Conservation (phyloP, 2,329 filamentous ascomycete genomes). For the Colletotrichum zoysiae region DNA sequence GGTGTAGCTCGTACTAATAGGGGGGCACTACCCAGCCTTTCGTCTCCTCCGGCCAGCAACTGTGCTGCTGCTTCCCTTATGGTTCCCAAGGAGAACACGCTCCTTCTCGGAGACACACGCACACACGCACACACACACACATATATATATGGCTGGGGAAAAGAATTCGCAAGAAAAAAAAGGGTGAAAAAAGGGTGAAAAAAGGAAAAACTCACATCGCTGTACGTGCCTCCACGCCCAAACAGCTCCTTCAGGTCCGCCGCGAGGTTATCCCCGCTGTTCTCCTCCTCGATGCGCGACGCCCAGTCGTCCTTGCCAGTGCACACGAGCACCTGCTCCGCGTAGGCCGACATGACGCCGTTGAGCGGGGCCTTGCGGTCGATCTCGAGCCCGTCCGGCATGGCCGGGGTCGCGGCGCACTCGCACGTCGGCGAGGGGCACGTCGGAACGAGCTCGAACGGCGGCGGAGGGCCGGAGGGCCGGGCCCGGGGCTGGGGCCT, state of each 20-base stretch:
- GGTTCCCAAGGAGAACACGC: too few species aligned
- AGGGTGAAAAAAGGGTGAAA: neutral
- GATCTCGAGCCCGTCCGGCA: conserved; percentile 78
- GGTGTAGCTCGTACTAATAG: neutral
- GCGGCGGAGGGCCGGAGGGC: conserved; percentile 31
- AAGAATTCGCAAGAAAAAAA: neutral
- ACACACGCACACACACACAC: neutral
- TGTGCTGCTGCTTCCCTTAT: neutral
- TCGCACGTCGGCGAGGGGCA: conserved; percentile 84
- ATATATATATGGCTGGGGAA: neutral
- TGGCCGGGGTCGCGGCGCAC: conserved; percentile 75
- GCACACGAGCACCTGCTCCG: conserved; percentile 85
- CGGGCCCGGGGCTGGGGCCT: conserved; percentile 11
- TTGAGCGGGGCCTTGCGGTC: conserved; percentile 78
- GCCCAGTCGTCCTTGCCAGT: conserved; percentile 86
- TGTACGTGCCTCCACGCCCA: conserved; percentile 74
- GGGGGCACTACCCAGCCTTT: too few species aligned
- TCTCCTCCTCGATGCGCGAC: conserved; percentile 87
- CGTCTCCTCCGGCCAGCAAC: neutral
- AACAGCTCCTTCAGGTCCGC: conserved; percentile 79
- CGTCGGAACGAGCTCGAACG: conserved; percentile 60
- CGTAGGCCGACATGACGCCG: conserved; percentile 82
- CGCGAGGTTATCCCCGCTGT: conserved; percentile 73
- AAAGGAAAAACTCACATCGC: conserved; percentile 67
- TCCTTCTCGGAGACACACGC: neutral